Conservation (phyloP, 345 rosid species). For the Euphorbia pulcherrima region DNA sequence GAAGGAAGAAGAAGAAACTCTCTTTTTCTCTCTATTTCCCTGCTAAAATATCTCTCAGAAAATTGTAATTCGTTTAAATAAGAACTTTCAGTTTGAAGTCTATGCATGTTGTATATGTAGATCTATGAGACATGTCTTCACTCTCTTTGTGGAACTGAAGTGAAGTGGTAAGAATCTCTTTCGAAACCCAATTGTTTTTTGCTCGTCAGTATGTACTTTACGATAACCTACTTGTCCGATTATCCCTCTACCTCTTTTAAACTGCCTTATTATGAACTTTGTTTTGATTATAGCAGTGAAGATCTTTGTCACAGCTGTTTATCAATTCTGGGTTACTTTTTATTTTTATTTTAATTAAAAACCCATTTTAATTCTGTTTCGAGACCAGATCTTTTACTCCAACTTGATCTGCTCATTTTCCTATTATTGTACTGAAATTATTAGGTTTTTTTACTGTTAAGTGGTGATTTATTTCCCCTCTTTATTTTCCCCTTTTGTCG, state of each 20-base stretch:
- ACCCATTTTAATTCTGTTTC: background rate
- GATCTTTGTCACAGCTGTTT: slow-evolving; percentile 22
- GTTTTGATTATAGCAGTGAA: slow-evolving; percentile 29
- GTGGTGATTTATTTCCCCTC: background rate
- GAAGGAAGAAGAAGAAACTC: slow-evolving; percentile 1
- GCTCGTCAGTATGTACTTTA: slow-evolving; percentile 9
- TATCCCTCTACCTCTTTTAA: background rate
- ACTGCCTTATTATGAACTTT: background rate
- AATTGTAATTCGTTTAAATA: background rate
- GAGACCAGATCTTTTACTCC: slow-evolving; percentile 17
- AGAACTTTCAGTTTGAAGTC: background rate
- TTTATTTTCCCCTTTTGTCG: background rate
- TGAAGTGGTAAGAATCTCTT: slow-evolving; percentile 13
- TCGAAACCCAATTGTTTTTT: background rate
- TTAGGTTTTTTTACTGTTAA: background rate
- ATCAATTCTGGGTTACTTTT: slow-evolving; percentile 12
- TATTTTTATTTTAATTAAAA: background rate
- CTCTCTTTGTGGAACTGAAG: background rate
- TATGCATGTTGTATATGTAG: background rate
- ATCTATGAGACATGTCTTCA: slow-evolving; percentile 2
- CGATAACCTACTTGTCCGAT: slow-evolving; percentile 6
- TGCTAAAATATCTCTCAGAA: background rate
- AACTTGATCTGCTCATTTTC: slow-evolving; percentile 8
- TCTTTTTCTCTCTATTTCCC: background rate
- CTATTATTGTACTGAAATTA: background rate